Conservation (phyloP, 352 stramenopile species). For the Phytophthora agathidicida region DNA sequence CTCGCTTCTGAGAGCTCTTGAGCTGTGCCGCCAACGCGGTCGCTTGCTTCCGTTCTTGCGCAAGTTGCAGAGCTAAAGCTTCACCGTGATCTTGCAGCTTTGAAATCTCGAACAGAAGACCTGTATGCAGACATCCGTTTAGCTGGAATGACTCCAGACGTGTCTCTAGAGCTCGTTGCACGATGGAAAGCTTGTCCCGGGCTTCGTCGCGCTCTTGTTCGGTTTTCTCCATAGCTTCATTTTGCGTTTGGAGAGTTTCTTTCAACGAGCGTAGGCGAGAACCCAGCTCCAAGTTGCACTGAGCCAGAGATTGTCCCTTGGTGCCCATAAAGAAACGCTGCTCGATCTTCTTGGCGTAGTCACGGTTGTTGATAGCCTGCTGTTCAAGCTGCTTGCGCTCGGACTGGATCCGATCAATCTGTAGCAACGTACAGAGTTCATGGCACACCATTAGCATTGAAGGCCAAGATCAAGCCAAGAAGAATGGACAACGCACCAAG, state of each 20-base stretch:
- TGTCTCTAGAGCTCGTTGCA: conserved; percentile 74
- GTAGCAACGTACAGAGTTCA: neutral
- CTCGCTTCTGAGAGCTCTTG: conserved; percentile 31
- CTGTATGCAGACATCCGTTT: conserved; percentile 77
- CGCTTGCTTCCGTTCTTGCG: conserved; percentile 50
- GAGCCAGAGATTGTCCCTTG: conserved; percentile 64
- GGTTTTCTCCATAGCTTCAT: conserved; percentile 26
- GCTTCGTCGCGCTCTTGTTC: conserved; percentile 46
- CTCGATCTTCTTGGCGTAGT: conserved; percentile 89
- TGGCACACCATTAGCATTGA: conserved; percentile 1
- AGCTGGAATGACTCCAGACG: conserved; percentile 65
- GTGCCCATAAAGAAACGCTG: conserved; percentile 82
- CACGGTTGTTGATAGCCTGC: conserved; percentile 81
- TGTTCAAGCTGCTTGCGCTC: conserved; percentile 82
- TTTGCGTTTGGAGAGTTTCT: conserved; percentile 30
- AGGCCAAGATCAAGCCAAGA: neutral
- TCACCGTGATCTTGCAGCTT: conserved; percentile 71
- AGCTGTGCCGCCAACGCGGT: conserved; percentile 43
- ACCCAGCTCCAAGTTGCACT: conserved; percentile 69
- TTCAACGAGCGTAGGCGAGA: conserved; percentile 50
- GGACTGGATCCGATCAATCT: conserved; percentile 77
- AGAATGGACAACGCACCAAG: conserved; percentile 33
- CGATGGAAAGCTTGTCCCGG: conserved; percentile 62
- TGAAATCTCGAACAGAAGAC: conserved; percentile 79
- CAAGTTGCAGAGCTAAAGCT: conserved; percentile 67